Evolutionary conservation across 192 early-diverging fungal species (phyloP).

Genomic region (Rhizophagus sp.): DNA sequence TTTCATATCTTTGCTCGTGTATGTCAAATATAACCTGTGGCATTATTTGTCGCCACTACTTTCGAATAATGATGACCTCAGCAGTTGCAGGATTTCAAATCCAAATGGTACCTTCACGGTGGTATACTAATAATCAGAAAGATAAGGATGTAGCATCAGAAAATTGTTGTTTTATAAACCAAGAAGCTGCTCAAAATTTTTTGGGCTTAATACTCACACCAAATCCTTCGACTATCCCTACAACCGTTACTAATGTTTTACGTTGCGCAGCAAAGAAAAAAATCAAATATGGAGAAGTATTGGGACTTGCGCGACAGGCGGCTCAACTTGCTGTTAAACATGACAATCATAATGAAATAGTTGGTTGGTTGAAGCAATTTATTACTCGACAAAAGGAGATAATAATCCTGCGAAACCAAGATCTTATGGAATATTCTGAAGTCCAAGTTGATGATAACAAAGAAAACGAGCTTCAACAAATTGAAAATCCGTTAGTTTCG

Average conservation of each 20-base stretch:
- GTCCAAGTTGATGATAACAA: background rate
- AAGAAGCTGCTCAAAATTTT: too few species aligned
- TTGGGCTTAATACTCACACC: too few species aligned
- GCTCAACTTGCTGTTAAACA: constrained; percentile 14
- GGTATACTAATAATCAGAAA: constrained; percentile 17
- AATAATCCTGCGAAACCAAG: too few species aligned
- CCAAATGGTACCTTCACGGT: constrained; percentile 2
- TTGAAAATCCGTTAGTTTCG: constrained; percentile 5
- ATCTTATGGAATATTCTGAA: too few species aligned
- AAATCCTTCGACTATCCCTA: too few species aligned
- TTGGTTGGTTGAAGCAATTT: background rate
- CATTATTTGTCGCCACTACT: constrained; percentile 3
- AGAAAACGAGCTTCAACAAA: background rate
- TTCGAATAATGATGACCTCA: constrained; percentile 1
- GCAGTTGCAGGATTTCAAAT: constrained; percentile 10
- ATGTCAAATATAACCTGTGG: constrained; percentile 1
- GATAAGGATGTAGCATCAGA: background rate
- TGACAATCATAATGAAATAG: background rate
- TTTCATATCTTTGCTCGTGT: constrained; percentile 16
- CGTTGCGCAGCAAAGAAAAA: background rate
- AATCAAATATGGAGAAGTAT: background rate
- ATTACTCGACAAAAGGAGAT: background rate
- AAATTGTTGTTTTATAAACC: too few species aligned
- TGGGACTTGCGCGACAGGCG: background rate
- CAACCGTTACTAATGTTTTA: background rate